A percentile compares a stretch with the other conserved stretches of the same genome.
These are phyloP conservation scores for Alternaria ethzedia DNA, from an alignment of 2,329 filamentous ascomycete species.

Conservation along the genomic window DNA sequence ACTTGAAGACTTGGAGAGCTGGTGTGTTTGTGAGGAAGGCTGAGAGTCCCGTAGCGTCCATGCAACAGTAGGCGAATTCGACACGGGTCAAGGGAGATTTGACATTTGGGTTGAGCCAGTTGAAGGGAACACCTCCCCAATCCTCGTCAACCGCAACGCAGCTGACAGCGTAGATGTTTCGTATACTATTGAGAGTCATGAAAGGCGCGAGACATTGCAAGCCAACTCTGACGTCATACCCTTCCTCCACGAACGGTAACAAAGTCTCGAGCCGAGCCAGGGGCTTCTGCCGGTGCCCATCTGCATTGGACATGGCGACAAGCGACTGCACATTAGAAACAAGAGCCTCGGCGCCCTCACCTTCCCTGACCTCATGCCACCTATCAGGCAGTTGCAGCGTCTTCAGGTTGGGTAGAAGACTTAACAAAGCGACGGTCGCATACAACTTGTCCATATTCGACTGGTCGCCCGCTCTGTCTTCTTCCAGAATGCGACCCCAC, in stretches of 20 bases:
- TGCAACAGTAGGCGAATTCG: slow-evolving; percentile 42
- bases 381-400: slow-evolving; percentile 33
- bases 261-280: slow-evolving; percentile 35
- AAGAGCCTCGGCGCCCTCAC: slow-evolving; percentile 23
- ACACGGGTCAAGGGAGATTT: slow-evolving; percentile 34
- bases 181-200: slow-evolving; percentile 32
- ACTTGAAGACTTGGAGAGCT: slow-evolving; percentile 34
- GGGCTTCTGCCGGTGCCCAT: slow-evolving; percentile 14
- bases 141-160: slow-evolving; percentile 41
- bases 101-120: slow-evolving; percentile 28
- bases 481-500: slow-evolving; percentile 37
- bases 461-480: slow-evolving; percentile 19
- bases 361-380: slow-evolving; percentile 34
- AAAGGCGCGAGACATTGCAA: slow-evolving; percentile 40
- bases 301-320: slow-evolving; percentile 23
- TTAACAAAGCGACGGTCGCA: slow-evolving; percentile 33
- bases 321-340: slow-evolving; percentile 25
- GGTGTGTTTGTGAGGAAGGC: slow-evolving; percentile 34
- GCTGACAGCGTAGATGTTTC: slow-evolving; percentile 39
- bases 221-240: slow-evolving; percentile 36
- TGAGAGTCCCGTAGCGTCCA: slow-evolving; percentile 36
- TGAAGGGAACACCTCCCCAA: slow-evolving; percentile 37
- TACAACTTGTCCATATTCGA: slow-evolving; percentile 24
- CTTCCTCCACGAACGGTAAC: slow-evolving; percentile 38
- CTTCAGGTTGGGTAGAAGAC: slow-evolving; percentile 39